phyloP scores from a whole-genome alignment of 768 basidiomycete species.

The Podaxis carcinomalis region DNA sequence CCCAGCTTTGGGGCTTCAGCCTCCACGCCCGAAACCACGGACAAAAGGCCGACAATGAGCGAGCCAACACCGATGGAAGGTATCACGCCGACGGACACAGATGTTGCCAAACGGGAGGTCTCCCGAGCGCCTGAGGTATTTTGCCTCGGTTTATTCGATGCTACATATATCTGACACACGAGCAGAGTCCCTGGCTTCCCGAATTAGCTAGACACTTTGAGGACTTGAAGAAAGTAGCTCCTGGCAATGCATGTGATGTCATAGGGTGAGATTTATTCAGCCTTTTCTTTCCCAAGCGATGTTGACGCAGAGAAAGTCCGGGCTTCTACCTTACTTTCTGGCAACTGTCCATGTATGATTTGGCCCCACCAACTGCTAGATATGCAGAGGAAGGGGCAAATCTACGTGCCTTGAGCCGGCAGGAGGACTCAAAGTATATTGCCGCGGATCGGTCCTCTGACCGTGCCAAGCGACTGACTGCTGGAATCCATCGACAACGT shows the following conservation, averaged over 20 bases:
- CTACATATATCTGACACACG: slow-evolving; percentile 8
- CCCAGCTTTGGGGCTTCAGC: slow-evolving; percentile 37
- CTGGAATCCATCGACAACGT: slow-evolving; percentile 51
- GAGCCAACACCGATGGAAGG: slow-evolving; percentile 49
- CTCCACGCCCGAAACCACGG: slow-evolving; percentile 21
- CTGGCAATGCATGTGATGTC: slow-evolving; percentile 55
- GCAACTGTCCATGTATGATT: slow-evolving; percentile 91
- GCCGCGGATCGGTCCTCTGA: slow-evolving; percentile 72
- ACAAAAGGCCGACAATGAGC: slow-evolving; percentile 23
- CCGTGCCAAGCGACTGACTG: slow-evolving; percentile 52
- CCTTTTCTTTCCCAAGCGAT: not conserved
- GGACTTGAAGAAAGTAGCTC: slow-evolving; percentile 69
- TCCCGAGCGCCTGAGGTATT: slow-evolving; percentile 6
- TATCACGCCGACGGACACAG: slow-evolving; percentile 24
- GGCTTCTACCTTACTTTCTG: slow-evolving; percentile 96
- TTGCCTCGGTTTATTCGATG: not conserved
- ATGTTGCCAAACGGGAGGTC: not conserved
- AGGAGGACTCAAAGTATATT: slow-evolving; percentile 61
- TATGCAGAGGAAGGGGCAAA: slow-evolving; percentile 77
- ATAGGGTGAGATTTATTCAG: slow-evolving; percentile 56
- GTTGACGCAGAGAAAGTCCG: slow-evolving; percentile 45
- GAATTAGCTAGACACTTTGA: slow-evolving; percentile 71
- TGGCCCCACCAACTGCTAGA: slow-evolving; percentile 67
- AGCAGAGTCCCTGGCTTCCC: slow-evolving; percentile 75
- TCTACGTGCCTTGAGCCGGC: slow-evolving; percentile 56